Evolutionary conservation across 768 basidiomycete genomes (phyloP), one percentile per base, ranked within the genome.

Genomic region (Termitomyces sp.): DNA sequence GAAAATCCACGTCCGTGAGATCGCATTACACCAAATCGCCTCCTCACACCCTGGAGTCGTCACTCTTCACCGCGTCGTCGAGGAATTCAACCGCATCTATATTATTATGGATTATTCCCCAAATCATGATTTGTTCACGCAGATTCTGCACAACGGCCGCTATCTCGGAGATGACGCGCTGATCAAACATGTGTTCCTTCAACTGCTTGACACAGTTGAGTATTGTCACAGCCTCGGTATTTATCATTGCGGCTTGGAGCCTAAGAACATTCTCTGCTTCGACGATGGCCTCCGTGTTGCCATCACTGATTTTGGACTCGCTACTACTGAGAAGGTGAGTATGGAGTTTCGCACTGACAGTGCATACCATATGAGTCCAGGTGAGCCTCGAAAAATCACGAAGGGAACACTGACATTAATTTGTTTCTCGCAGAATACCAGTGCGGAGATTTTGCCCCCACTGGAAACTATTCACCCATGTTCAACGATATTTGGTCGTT

Each of bases 401-500:
- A 48, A 44, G 51, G 52, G 4, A 53, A n/a, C 5, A 36, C 26
- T 32, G 36, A 40, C 60, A 51, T 27, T 49, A 61, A 62, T 30
- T 62, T 64, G 9, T 57, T 3, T 70, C 67, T 27, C 73, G 67
- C 62, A 98, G 93, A 98, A 73, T 97, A 95, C 71, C 90, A 97
- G 69, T 87, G 90, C 20, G 89, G 87, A 52, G 79, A 81, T 54
- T 82, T 87, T 58, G 82, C 83, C 26, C 80, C 79, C 22, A 81
- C 79, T 53, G 82, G 83, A 57, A 78, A 84, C 13, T 99, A 99
- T 74, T 91, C 91, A 6, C 93, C 95, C 10, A 81, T 86, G 65
- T 84, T 83, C 70, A 96, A 97, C 73, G 96, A 99, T 73, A 84
- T 98, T 62, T 99, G 96, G 96, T 94, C 95, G 14, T 79, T 98